Conservation (phyloP, 257 asterid genomes). For the Apocynum venetum region DNA sequence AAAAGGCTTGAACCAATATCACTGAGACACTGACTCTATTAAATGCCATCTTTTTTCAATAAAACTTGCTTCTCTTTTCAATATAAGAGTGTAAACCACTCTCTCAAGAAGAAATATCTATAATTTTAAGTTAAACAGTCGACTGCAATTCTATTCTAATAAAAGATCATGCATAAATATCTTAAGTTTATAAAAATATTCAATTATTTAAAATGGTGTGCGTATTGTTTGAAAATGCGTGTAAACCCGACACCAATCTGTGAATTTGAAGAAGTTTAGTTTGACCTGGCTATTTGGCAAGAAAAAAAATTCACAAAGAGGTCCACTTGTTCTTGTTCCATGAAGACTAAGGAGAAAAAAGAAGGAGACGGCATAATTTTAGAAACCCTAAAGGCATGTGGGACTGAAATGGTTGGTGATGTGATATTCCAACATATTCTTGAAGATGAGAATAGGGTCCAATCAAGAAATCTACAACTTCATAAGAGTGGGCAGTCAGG, state of each 20-base stretch:
- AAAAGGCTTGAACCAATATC: too few relatives aligned
- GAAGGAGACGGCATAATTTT: too few relatives aligned
- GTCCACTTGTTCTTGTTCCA: constrained; percentile 1
- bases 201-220: too few relatives aligned
- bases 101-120: too few relatives aligned
- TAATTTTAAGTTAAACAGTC: too few relatives aligned
- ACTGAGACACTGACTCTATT: too few relatives aligned
- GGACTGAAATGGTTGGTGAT: constrained; percentile 5
- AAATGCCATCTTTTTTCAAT: too few relatives aligned
- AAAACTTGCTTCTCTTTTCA: too few relatives aligned
- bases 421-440: constrained; percentile 5
- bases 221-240: neutral
- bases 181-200: too few relatives aligned
- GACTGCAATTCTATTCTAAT: too few relatives aligned
- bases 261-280: neutral
- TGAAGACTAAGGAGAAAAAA: neutral
- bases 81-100: too few relatives aligned
- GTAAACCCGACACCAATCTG: neutral
- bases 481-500: neutral
- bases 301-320: constrained; percentile 1
- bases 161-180: too few relatives aligned
- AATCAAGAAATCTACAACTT: neutral
- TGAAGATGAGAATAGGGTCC: neutral
- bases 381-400: constrained; percentile 1
- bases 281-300: constrained; percentile 4